Evolutionary conservation across 208 protist genomes (phyloP), one percentile per base, ranked within the genome.

Genomic region (Phytomonas sp.): DNA sequence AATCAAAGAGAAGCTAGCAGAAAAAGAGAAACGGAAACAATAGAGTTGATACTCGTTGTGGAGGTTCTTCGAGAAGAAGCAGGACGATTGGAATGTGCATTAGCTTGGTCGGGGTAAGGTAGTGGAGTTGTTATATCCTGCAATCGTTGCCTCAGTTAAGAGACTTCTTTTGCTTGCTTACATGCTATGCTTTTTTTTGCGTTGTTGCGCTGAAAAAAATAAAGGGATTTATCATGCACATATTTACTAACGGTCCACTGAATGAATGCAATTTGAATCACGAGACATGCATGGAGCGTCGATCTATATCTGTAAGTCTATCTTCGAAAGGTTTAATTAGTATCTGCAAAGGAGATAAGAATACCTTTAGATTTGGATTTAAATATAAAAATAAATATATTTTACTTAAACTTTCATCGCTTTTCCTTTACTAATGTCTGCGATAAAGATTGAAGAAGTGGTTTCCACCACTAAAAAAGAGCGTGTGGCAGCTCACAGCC

Each of bases 401-500:
- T 23, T 51, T 23, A 4, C 20, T 20, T 62, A 66, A 30, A 64
- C 36, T 51, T 62, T 62, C 66, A 33, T 67, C 67, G 65, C 33
- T 71, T 68, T 31, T 74, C 53, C 29, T 73, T 60, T 34, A 36
- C 15, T 60, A 29, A 97, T 97, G 91, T 93, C 91, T 43, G 79
- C 76, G 34, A 95, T 98, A 28, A 97, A 97, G 68, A 98, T 98
- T 74, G 93, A 98, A 71, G 96, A 99, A 73, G 97, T 99, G 37
- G 89, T 97, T 63, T 98, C 97, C 29, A 98, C 96, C 64, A 97
- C 95, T 23, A 96, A 97, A 71, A 88, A 90, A 72, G 87, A 99
- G 85, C 91, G 99, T 59, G 94, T 99, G 60, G 94, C 98, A 26
- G 85, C 98, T 7, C 99, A 99, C 79, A 98, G 89, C 66, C 99